Percentiles rank a stretch among this genome's conserved stretches.
phyloP scores from a whole-genome alignment of 2,329 filamentous ascomycete genomes.

The Alternaria panax region DNA sequence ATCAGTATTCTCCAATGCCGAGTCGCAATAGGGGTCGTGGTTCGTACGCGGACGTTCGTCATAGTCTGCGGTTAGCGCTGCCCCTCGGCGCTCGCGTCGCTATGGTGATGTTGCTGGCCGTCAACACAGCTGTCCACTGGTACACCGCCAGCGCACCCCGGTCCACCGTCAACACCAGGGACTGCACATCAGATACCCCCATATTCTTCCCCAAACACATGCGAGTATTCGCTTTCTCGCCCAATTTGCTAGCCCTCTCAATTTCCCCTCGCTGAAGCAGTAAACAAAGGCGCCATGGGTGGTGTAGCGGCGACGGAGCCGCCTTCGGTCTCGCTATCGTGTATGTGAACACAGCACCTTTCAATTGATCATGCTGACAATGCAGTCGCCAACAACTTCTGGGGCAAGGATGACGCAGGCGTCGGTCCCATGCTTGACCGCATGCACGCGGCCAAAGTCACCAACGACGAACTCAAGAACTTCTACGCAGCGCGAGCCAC shows the following conservation, averaged over 20 bases:
- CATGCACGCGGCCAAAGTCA: constrained; percentile 93
- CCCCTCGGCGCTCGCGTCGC: constrained; percentile 31
- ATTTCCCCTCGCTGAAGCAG: constrained; percentile 28
- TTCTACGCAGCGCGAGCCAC: constrained; percentile 92
- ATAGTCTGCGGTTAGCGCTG: constrained; percentile 22
- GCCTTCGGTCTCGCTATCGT: constrained; percentile 72
- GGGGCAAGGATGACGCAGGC: constrained; percentile 98
- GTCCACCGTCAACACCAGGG: constrained; percentile 35
- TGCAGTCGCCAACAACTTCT: constrained; percentile 97
- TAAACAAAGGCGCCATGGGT: constrained; percentile 61
- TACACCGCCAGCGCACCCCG: constrained; percentile 26
- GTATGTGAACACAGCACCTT: constrained; percentile 54
- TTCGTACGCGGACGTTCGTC: not conserved
- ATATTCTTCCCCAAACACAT: constrained; percentile 29
- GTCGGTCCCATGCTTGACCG: constrained; percentile 90
- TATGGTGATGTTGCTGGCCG: constrained; percentile 24
- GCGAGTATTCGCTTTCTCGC: constrained; percentile 24
- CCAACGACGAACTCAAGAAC: constrained; percentile 82
- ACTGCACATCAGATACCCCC: constrained; percentile 24
- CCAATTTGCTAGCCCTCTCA: constrained; percentile 16
- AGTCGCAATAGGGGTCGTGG: constrained; percentile 3
- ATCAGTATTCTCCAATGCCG: not conserved
- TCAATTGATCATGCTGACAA: constrained; percentile 39
- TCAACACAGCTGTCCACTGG: constrained; percentile 31
- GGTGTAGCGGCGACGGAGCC: constrained; percentile 64